Evolutionary conservation across 176 grass and related monocot species (phyloP), one percentile per base, ranked within the genome.

Genomic region (Oryza meyeriana): DNA sequence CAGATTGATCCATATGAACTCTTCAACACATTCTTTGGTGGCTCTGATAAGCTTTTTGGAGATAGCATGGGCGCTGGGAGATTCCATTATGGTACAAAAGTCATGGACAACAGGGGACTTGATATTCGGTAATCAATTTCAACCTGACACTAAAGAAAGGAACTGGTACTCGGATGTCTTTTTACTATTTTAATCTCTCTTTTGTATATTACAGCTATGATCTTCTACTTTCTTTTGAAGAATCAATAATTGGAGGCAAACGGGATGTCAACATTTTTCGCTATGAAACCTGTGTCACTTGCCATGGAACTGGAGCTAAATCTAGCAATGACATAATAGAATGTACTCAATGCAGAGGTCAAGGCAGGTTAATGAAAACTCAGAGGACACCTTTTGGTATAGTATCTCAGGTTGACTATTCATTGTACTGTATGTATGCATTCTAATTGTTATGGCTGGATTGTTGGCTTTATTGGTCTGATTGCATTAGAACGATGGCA

Each of bases 1-100:
- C 71, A 98, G 95, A 70, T 98, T 75, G 92, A 98, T 82, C 95
- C 92, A 20, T 91, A 81, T 87, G 92, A 98, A 88, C 86, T 94
- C 74, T 98, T 98, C 57, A 91, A 93, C 80, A 59, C 90, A 55
- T 92, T 91, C 61, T 98, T 98, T 87, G 92, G 92, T 41, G 79
- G 75, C 29, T 82, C 92, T 57, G 85, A 78, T 72, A 84, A 87
- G 18, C 2, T 85, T 82, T 97, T 92, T 90, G 85, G 89, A 67
- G 81, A 88, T 47, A 83, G 81, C 72, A 83, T 86, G 77, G 66
- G 79, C 3, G 36, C 72, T 73, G 76, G 85, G 24, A 80, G 76
- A 90, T 89, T 94, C 69, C 55, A 64, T 64, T 92, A 80, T 62
- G 81, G 66, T 70, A 66, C 92, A 72, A 83, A 83, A 85, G 68